Evolutionary conservation across 202 grass and related monocot genomes (phyloP), one percentile per base, ranked within the genome.

Genomic region (Panicum virgatum): DNA sequence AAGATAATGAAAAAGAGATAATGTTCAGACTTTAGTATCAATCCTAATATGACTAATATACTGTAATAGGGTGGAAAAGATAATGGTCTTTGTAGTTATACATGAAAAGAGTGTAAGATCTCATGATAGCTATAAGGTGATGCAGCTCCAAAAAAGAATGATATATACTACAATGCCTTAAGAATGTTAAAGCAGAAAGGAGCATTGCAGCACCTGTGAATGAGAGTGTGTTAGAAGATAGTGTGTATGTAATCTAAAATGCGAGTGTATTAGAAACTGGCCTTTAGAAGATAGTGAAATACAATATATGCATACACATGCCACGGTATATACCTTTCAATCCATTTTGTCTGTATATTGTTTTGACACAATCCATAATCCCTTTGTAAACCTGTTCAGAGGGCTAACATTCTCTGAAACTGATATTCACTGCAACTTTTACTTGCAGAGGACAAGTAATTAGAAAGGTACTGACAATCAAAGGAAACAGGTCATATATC

Each of bases 291-390:
- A 62, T 65, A 62, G 23, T 23, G 69, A 42, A 73, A 70, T 22
- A 47, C 18, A 82, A 61, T 42, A 81, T 34, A 69, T 47, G 50
- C 82, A 72, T 90, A 96, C 96, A 92, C 80, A 96, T 85, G 82
- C 96, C 92, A 75, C 85, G 85, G 73, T 96, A 99, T 58, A 99
- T 67, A 67, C 96, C 92, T 90, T 76, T 99, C 34, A 98, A 79
- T 62, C 96, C 93, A 87, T 91, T 93, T 78, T 93, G 79, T 66
- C 62, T 91, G 85, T 86, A 93, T 88, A 96, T 93, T 85, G 87
- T 92, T 78, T 70, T 86, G 34, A 99, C 74, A 68, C 92, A 99
- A 85, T 99, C 91, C 85, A 87, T n/a, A 69, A 96, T 96, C 27
- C 92, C 92, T 85, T 80, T 93, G 78, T 99, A 96, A 87, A 92